A percentile compares a stretch with the other conserved stretches of the same genome.
Conservation (phyloP, 345 rosid species). For the Syzygium oleosum region DNA sequence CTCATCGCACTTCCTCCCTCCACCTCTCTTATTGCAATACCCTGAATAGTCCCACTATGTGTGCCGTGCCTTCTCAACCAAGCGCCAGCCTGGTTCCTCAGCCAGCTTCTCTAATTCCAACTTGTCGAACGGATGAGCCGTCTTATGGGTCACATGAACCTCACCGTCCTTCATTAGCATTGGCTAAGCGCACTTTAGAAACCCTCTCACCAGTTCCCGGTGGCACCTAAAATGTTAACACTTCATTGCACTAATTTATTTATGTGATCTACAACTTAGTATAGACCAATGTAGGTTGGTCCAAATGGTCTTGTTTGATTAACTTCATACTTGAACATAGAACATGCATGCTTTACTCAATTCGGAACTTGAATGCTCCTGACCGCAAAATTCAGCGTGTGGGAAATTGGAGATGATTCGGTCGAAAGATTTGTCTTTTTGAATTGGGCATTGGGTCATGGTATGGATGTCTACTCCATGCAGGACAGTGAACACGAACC, state of each 20-base stretch:
- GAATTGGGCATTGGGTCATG: conserved; percentile 6
- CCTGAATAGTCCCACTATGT: conserved; percentile 19
- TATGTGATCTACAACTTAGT: not conserved
- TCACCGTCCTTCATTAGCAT: conserved; percentile 37
- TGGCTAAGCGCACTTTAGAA: conserved; percentile 30
- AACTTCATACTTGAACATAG: not conserved
- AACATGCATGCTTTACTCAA: not conserved
- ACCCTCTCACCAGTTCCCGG: conserved; percentile 25
- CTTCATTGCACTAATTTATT: not conserved
- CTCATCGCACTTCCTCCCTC: not conserved
- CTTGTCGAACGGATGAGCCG: conserved; percentile 22
- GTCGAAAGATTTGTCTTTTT: conserved; percentile 1
- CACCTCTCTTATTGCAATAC: conserved; percentile 20
- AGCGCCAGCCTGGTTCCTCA: not conserved
- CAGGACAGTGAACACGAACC: conserved; percentile 8
- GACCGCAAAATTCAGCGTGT: conserved; percentile 4
- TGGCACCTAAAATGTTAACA: not conserved
- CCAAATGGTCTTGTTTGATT: not conserved
- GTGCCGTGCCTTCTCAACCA: not conserved
- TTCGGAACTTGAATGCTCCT: not conserved
- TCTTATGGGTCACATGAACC: conserved; percentile 49
- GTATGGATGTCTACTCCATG: conserved; percentile 19
- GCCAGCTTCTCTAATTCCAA: conserved; percentile 34
- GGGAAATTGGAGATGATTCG: conserved; percentile 24
- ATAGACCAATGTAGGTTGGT: not conserved